Evolutionary conservation across 78 protist genomes (phyloP).

Genomic region (Cavenderia fasciculata): DNA sequence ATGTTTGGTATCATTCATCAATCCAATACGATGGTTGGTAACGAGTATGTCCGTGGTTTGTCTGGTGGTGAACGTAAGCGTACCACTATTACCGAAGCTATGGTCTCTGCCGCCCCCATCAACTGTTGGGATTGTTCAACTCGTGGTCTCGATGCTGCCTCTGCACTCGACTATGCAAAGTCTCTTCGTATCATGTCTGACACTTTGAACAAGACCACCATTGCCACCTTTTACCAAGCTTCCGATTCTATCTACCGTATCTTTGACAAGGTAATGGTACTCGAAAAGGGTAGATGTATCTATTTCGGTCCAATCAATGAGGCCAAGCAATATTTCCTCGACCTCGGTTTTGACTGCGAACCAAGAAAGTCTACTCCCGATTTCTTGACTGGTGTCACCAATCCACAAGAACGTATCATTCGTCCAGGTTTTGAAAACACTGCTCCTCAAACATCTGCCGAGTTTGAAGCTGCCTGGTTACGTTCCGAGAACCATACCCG

Average conservation of each 20-base stretch:
- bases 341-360: conserved; percentile 77
- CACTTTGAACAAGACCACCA: conserved; percentile 68
- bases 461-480: conserved; percentile 50
- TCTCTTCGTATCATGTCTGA: conserved; percentile 76
- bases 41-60: conserved; percentile 66
- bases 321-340: conserved; percentile 70
- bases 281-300: conserved; percentile 78
- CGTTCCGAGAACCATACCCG: neutral
- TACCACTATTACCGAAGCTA: conserved; percentile 77
- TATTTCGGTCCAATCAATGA: conserved; percentile 56
- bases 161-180: conserved; percentile 74
- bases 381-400: conserved; percentile 75
- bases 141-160: conserved; percentile 84
- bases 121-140: conserved; percentile 81
- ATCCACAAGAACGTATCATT: conserved; percentile 72
- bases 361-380: conserved; percentile 73
- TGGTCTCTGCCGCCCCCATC: conserved; percentile 74
- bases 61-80: conserved; percentile 78
- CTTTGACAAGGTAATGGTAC: conserved; percentile 62
- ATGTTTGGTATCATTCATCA: conserved; percentile 80
- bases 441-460: conserved; percentile 51
- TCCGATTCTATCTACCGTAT: conserved; percentile 66
- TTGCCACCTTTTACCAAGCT: conserved; percentile 75
- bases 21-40: conserved; percentile 80
- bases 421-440: conserved; percentile 55